Evolutionary conservation across 257 asterid species (phyloP), one percentile per base, ranked within the genome.

Genomic region (Mentha longifolia): DNA sequence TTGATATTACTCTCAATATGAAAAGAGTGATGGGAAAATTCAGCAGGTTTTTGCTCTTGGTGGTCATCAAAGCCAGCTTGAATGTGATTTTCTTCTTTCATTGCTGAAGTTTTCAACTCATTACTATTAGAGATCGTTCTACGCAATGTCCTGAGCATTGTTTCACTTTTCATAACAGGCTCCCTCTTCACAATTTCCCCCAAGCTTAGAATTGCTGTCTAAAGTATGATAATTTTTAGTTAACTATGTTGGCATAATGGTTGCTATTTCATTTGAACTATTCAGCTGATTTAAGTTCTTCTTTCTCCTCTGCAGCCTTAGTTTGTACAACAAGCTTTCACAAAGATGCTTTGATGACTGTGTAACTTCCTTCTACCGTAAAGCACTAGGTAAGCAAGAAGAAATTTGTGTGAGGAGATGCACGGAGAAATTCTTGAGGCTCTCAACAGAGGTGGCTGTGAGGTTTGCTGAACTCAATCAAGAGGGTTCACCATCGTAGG

Each of bases 351-450:
- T 78, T 62, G 22, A n/a, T 13, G 83, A 74, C 55, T 78, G 83
- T 10, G 83, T 78, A 22, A 13, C 72, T 20, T 63, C 39, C 65
- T 78, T 78, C 57, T 70, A 74, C 55, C 83, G 77, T n/a, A 78
- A 78, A 51, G n/a, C 83, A 12, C 73, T 78, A 1, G 83, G 79
- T 13, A 74, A 78, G 41, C 83, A 78, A 70, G 83, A 78, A 65
- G 83, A 68, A 28, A 49, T 57, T 12, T 78, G 82, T 42, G 79
- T 78, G 8, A 47, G 55, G 45, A 65, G 60, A 47, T 74, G 83
- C 59, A 47, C 74, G 0, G 76, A 78, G 49, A 78, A 78, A 41
- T 78, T 69, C 69, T 58, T 78, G 58, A 74, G 62, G 70, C 79
- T 54, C 66, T 78, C 79, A 7, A 9, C 73, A 56, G 17, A 16